phyloP scores from a whole-genome alignment of 768 basidiomycete genomes.

The Multifurca ochricompacta region DNA sequence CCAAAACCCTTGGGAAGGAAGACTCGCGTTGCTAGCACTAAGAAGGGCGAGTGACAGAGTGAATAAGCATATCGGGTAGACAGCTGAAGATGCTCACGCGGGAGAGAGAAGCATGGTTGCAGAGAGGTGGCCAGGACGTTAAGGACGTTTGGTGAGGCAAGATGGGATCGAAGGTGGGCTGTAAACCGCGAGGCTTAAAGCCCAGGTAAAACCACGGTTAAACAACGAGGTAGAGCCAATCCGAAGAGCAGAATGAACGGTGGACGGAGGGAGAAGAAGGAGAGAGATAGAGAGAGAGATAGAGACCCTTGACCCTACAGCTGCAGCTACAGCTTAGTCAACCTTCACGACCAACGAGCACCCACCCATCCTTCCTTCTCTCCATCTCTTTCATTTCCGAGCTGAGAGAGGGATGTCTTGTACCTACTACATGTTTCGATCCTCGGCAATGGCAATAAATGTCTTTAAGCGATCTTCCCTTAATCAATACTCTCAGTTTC shows the following conservation, averaged over 20 bases:
- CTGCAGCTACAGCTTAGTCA: too few relatives aligned
- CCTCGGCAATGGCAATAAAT: not conserved
- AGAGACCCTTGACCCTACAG: slow-evolving; percentile 4
- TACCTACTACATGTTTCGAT: not conserved
- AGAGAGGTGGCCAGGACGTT: slow-evolving; percentile 6
- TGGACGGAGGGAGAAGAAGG: too few relatives aligned
- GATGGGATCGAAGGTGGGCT: slow-evolving; percentile 4
- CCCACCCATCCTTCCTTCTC: too few relatives aligned
- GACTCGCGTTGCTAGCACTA: slow-evolving; percentile 63
- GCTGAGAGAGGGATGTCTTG: too few relatives aligned
- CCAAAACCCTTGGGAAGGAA: slow-evolving; percentile 41
- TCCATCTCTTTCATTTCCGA: too few relatives aligned
- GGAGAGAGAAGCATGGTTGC: slow-evolving; percentile 70
- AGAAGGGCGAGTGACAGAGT: slow-evolving; percentile 30
- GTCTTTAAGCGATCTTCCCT: not conserved
- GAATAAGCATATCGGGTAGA: slow-evolving; percentile 23
- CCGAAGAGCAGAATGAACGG: too few relatives aligned
- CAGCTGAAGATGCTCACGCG: slow-evolving; percentile 44
- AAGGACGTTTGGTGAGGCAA: slow-evolving; percentile 1
- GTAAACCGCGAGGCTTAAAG: slow-evolving; percentile 6
- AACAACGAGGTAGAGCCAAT: slow-evolving; percentile 17
- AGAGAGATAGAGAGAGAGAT: too few relatives aligned
- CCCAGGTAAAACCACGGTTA: slow-evolving; percentile 5
- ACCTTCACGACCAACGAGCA: too few relatives aligned
- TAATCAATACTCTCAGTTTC: not conserved